Conservation (phyloP, 768 basidiomycete genomes). For the Harrya chromipes region DNA sequence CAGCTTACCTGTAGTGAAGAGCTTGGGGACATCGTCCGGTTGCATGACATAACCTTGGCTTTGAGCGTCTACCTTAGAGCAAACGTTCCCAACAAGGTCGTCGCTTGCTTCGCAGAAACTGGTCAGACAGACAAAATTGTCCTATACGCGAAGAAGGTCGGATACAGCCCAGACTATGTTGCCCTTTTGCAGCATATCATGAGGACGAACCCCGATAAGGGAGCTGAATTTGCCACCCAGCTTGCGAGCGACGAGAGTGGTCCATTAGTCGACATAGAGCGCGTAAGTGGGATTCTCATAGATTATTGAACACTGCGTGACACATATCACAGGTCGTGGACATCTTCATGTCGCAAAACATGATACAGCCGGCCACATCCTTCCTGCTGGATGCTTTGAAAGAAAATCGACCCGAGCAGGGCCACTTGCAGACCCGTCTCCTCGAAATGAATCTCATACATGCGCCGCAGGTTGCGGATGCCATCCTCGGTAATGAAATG, state of each 20-base stretch:
- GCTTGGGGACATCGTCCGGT: conserved; percentile 92
- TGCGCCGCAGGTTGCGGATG: conserved; percentile 98
- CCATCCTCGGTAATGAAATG: conserved; percentile 98
- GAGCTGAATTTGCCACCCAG: conserved; percentile 95
- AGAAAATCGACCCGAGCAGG: conserved; percentile 98
- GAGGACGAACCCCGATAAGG: conserved; percentile 95
- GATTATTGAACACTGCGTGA: background rate
- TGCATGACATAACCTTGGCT: conserved; percentile 95
- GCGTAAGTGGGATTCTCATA: conserved; percentile 45
- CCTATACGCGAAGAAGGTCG: conserved; percentile 95
- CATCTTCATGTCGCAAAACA: conserved; percentile 99
- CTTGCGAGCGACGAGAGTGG: conserved; percentile 92
- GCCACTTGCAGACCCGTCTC: conserved; percentile 90
- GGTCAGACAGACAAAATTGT: conserved; percentile 99
- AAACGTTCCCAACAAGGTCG: conserved; percentile 97
- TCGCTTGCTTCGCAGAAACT: conserved; percentile 98
- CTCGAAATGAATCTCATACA: conserved; percentile 97
- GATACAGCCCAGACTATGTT: conserved; percentile 89
- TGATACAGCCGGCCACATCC: conserved; percentile 98
- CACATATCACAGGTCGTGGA: conserved; percentile 72
- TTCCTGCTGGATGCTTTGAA: conserved; percentile 97
- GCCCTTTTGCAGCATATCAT: conserved; percentile 93
- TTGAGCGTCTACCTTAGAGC: conserved; percentile 97
- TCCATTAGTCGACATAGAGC: conserved; percentile 89
- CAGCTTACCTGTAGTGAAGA: conserved; percentile 98